Conservation (phyloP, 2,329 filamentous ascomycete genomes). For the Xylariaceae sp. region DNA sequence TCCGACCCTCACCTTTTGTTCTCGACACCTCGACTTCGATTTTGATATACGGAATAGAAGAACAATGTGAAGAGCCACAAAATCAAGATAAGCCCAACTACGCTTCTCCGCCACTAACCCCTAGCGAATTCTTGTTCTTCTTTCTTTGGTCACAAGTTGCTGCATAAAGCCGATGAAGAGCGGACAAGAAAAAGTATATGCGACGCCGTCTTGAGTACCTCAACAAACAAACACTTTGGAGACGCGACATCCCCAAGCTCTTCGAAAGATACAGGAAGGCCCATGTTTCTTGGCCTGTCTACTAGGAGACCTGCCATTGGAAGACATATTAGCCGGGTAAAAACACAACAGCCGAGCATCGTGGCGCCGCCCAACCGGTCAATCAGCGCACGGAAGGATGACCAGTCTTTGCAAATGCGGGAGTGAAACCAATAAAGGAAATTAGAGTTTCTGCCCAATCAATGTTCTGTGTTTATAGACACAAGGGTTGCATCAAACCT, state of each 20-base stretch:
- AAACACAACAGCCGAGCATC: slow-evolving; percentile 29
- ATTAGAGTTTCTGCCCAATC: slow-evolving; percentile 23
- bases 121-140: too few relatives aligned
- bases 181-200: too few relatives aligned
- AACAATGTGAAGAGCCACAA: too few relatives aligned
- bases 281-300: slow-evolving; percentile 24
- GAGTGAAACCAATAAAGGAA: slow-evolving; percentile 27
- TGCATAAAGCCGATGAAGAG: too few relatives aligned
- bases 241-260: slow-evolving; percentile 3
- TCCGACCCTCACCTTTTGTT: too few relatives aligned
- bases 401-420: slow-evolving; percentile 22
- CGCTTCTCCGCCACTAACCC: too few relatives aligned
- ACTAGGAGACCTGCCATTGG: slow-evolving; percentile 26
- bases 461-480: slow-evolving; percentile 15
- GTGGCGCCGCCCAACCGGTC: slow-evolving; percentile 23
- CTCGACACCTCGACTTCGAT: too few relatives aligned
- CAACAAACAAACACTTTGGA: too few relatives aligned
- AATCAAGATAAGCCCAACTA: too few relatives aligned
- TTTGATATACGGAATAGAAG: too few relatives aligned
- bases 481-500: slow-evolving; percentile 20
- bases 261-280: slow-evolving; percentile 12
- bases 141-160: too few relatives aligned
- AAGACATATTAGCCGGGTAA: slow-evolving; percentile 31
- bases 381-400: slow-evolving; percentile 28
- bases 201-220: too few relatives aligned